Percentiles rank a stretch among this genome's conserved stretches.
Evolutionary conservation across 108 stramenopile species (phyloP).

Genomic region (Bacterosira constricta): DNA sequence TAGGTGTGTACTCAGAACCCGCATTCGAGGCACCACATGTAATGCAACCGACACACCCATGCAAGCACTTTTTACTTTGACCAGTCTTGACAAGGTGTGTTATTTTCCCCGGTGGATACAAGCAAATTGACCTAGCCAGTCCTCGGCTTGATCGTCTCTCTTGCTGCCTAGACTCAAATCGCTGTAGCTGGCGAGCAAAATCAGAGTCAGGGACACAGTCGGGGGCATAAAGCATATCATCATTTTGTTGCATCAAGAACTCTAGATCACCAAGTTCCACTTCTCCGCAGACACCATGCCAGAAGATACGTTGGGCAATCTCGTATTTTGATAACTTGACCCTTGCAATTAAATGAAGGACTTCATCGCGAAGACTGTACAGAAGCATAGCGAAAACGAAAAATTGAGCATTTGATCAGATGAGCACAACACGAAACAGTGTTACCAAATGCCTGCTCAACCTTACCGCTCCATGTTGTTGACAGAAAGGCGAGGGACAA

Average conservation of each 20-base stretch:
- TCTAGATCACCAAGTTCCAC: constrained; percentile 53
- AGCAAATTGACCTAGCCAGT: constrained; percentile 34
- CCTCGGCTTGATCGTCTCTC: constrained; percentile 70
- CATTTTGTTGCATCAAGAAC: constrained; percentile 56
- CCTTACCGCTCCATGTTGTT: constrained; percentile 68
- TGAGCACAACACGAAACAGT: too few relatives aligned
- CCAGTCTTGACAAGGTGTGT: constrained; percentile 87
- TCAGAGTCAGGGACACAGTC: constrained; percentile 59
- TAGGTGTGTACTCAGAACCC: constrained; percentile 80
- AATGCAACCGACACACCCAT: constrained; percentile 55
- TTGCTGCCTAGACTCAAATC: constrained; percentile 67
- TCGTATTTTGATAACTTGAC: constrained; percentile 85
- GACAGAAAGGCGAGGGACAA: constrained; percentile 88
- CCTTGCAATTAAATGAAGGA: constrained; percentile 79
- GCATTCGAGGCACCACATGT: constrained; percentile 78
- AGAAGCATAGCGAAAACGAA: too few relatives aligned
- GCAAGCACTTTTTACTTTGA: constrained; percentile 56
- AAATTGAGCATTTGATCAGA: too few relatives aligned
- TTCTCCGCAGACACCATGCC: constrained; percentile 42
- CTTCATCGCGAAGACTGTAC: constrained; percentile 71
- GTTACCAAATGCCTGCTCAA: too few relatives aligned
- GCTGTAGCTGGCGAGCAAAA: constrained; percentile 70
- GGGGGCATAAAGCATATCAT: constrained; percentile 56
- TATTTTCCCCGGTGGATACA: constrained; percentile 86
- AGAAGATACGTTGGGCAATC: constrained; percentile 53